Evolutionary conservation across 306 rosid species (phyloP).

Genomic region (Fragaria iinumae): DNA sequence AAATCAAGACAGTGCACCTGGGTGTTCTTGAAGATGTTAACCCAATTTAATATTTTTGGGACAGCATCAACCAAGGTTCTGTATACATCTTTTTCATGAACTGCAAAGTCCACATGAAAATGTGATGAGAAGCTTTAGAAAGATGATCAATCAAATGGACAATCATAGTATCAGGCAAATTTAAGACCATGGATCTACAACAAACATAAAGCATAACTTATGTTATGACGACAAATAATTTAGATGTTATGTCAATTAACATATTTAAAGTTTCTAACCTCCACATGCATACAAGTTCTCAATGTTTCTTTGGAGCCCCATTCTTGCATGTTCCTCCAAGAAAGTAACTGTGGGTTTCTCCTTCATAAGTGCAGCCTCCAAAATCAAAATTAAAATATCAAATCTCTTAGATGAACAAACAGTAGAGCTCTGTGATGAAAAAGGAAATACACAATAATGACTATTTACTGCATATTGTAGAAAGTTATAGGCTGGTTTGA

Average conservation of each 20-base stretch:
- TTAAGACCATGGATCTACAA: background rate
- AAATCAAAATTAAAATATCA: slow-evolving; percentile 12
- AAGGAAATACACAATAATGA: background rate
- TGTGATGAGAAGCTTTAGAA: slow-evolving; percentile 16
- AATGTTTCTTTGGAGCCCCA: slow-evolving; percentile 56
- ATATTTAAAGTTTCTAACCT: slow-evolving; percentile 43
- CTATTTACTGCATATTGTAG: background rate
- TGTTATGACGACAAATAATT: background rate
- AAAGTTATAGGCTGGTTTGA: slow-evolving; percentile 23
- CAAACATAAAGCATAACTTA: background rate
- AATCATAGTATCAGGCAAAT: background rate
- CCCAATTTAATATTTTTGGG: slow-evolving; percentile 75
- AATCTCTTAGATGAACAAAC: background rate
- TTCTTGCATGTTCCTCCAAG: slow-evolving; percentile 62
- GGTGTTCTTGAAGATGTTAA: slow-evolving; percentile 53
- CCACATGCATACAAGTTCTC: slow-evolving; percentile 90
- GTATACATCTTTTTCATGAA: slow-evolving; percentile 57
- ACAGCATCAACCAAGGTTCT: slow-evolving; percentile 63
- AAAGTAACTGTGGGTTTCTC: slow-evolving; percentile 55
- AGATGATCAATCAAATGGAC: slow-evolving; percentile 19
- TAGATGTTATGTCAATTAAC: slow-evolving; percentile 3
- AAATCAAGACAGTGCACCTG: slow-evolving; percentile 46
- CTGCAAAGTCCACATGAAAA: slow-evolving; percentile 41
- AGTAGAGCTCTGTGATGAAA: background rate
- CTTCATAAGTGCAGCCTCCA: slow-evolving; percentile 73